Evolutionary conservation across 495 filamentous ascomycete species (phyloP), one percentile per base, ranked within the genome.

Genomic region (Talaromyces stipitatus): DNA sequence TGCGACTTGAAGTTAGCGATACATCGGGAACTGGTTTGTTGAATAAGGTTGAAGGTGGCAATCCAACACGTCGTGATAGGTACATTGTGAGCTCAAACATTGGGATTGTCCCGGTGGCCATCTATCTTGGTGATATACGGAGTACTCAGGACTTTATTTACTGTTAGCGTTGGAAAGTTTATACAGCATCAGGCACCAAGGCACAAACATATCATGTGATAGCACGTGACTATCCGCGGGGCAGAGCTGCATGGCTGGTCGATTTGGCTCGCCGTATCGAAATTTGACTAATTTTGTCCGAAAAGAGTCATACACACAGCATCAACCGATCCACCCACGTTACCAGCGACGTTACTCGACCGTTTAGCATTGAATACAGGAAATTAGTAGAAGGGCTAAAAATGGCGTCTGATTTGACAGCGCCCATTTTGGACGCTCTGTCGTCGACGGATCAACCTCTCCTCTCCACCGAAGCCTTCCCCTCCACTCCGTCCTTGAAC

Each of bases 391-490:
- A 29, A 8, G 2, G 61, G 60, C 62, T 67, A 68, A 61, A 62
- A 56, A 82, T 82, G 79, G 79, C 78, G 65, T 70, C 76, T 68
- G 86, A 91, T 64, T 75, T 91, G 68, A 80, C 81, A 38, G 77
- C 73, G 33, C 70, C 82, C 57, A 78, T 92, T 51, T 77, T 95
- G 67, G 78, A 84, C 52, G 80, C 82, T 52, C 75, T 95, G 66
- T 80, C 80, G 71, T 73, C 81, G 63, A 71, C 78, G 61, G 66
- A 85, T 51, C 78, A 81, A 50, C 81, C 87, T 27, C 76, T 96
- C 55, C 70, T 85, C 56, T 92, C 90, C 48, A 75, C 71, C 67
- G 83, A 90, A 66, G 84, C 83, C 66, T 95, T 97, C 77, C 85
- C 94, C 58, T 69, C 82, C 60, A 69, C 79, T 61, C 78, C 86